Evolutionary conservation across 2,329 filamentous ascomycete species (phyloP), one percentile per base, ranked within the genome.

Genomic region (Alternaria ethzedia): DNA sequence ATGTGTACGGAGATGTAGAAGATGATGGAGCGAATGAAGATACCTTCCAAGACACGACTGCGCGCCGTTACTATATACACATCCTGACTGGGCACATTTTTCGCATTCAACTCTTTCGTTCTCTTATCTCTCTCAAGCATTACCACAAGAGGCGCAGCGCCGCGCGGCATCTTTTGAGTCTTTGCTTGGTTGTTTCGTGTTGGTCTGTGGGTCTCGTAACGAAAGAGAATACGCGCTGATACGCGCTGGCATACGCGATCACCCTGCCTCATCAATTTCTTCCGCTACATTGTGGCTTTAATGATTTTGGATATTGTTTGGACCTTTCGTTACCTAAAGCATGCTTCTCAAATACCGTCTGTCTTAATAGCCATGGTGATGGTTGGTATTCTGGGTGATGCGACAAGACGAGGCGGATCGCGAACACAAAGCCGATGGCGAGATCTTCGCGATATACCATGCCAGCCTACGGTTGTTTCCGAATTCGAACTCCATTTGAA

Each of bases 91-190:
- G 15, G 36, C 6, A 9, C 12, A 17, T 20, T 50, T 30, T 25
- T 50, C 47, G 47, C 47, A 50, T 50, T 50, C 26, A 11, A 30
- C 47, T 30, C 47, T 30, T 50, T 20, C n/a, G 47, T 12, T 20
- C 25, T 50, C 47, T 50, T 50, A 20, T 50, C 47, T 50, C 47
- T 50, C 47, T 50, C 47, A 50, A 50, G 47, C 47, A 50, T 30
- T 50, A 50, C 47, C 5, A 20, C 25, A 50, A 50, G 25, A 50
- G 47, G 26, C n/a, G 25, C 47, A 50, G 47, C 17, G 47, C 47
- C 47, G 47, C 25, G 47, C n/a, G 47, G 47, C 25, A 50, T 30
- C n/a, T 50, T 30, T 30, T 28, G 26, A 28, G 3, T 0, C 17
- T 2, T 1, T 50, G 47, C 17, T 50, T 28, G 47, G 47, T 20